Conservation (phyloP, 371 early-diverging fungal genomes). For the Lichtheimia ramosa region DNA sequence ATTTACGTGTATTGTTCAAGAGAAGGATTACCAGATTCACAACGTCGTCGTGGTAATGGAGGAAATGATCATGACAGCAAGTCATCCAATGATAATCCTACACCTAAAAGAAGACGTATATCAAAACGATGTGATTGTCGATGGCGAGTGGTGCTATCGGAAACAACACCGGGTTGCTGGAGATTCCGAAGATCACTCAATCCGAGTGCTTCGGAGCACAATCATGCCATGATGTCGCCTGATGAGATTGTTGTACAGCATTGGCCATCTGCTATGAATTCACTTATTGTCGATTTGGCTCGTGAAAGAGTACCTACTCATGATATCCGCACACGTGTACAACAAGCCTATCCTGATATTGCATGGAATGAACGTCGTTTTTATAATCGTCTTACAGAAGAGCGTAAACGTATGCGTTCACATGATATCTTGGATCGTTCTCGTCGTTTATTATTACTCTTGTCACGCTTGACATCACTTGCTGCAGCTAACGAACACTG, state of each 20-base stretch:
- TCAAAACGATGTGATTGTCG: constrained; percentile 58
- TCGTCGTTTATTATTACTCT: constrained; percentile 26
- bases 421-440: constrained; percentile 39
- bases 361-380: constrained; percentile 67
- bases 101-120: constrained; percentile 48
- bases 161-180: constrained; percentile 45
- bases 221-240: constrained; percentile 50
- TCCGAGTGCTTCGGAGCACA: constrained; percentile 55
- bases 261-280: constrained; percentile 48
- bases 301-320: constrained; percentile 40
- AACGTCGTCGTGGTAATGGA: constrained; percentile 44
- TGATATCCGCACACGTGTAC: constrained; percentile 57
- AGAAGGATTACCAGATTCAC: constrained; percentile 55
- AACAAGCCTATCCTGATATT: constrained; percentile 55
- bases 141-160: constrained; percentile 56
- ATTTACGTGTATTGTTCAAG: constrained; percentile 62
- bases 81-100: neutral
- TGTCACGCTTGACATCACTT: constrained; percentile 33
- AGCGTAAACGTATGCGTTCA: constrained; percentile 34
- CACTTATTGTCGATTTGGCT: constrained; percentile 37
- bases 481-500: constrained; percentile 39
- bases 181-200: constrained; percentile 56
- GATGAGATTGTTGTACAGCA: constrained; percentile 43
- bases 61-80: too few species aligned
- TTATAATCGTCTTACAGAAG: constrained; percentile 64